Evolutionary conservation across 306 rosid genomes (phyloP), one percentile per base, ranked within the genome.

Genomic region (Canavalia gladiata): DNA sequence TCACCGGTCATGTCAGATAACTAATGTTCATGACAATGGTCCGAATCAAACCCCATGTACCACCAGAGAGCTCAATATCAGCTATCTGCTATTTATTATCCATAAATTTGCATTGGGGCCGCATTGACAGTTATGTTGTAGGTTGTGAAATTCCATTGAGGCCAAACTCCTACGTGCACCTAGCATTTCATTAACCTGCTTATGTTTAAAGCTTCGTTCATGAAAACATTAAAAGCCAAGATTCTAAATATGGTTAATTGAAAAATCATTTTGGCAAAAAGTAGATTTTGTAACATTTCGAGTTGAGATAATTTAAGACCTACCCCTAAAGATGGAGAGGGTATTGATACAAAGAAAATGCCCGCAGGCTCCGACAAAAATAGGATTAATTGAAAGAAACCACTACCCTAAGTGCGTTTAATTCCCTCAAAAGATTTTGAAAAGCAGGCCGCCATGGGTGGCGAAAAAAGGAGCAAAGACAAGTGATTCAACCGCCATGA

Each of bases 401-500:
- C 86, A 54, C 87, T 57, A 45, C 80, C 68, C 72, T 34, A 1
- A 77, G 7, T 68, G 25, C 59, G 42, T 65, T 50, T 7, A 42
- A 46, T 30, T 63, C n/a, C 33, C 82, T 84, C 79, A 89, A 45
- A 89, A 87, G 67, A 91, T 74, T 84, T 91, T 91, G 68, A 91
- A 91, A 76, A 91, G 95, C 68, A 91, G 83, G 25, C 95, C 95
- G 4, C 92, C 95, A 0, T 91, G 92, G 43, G 95, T 87, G 77
- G 95, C 95, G 2, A 91, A 91, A 86, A 91, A 91, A 35, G 82
- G 82, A 6, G 82, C 82, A 31, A 78, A 78, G 29, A 78, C 82
- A 13, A 78, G 82, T 13, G 82, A 89, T 69, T 91, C 95, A 4
- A 91, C 95, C 0, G 95, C 92, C 95, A 91, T 91, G 79, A 91